Evolutionary conservation across 2,329 filamentous ascomycete genomes (phyloP), one percentile per base, ranked within the genome.

Genomic region (Fusarium torulosum): DNA sequence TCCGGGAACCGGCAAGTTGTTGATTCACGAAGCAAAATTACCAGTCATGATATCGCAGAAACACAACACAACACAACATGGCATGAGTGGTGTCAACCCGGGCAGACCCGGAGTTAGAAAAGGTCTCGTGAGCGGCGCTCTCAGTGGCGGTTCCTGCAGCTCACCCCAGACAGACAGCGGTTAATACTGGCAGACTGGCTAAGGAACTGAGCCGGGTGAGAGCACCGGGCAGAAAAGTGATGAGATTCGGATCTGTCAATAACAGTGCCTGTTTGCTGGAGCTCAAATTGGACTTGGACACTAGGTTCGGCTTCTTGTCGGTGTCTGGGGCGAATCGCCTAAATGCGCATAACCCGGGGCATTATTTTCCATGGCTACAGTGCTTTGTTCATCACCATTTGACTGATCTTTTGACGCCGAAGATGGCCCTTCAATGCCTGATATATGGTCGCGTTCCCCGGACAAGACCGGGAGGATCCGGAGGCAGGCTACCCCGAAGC

Each of bases 111-210:
- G 72, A 59, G 64, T 31, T 51, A 61, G 49, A 40, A 59, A 41
- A 59, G 57, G 69, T 74, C 72, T 73, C 72, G 70, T 75, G 72
- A 65, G 61, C 66, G 41, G 57, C 35, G 42, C 53, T 47, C 46
- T 53, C 58, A 54, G 71, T 74, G 67, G 71, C 66, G 59, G 69
- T 74, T 72, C 70, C 71, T 72, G 71, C 71, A 73, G 71, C 66
- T 66, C 52, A 60, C 60, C 60, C 56, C 51, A 59, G 66, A 62
- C 70, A 19, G 23, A 50, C 44, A 52, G 59, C 69, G 49, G 45
- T 52, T 58, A 42, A 47, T 49, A 11, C 9, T 37, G 49, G 49
- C 37, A 47, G 42, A 11, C 9, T 37, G 49, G 49, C 37, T 56
- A 46, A 42, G 27, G 10, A 29, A 29, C 27, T 10, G 27, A 29